phyloP scores from a whole-genome alignment of 2,329 filamentous ascomycete genomes.

The Phoma sp. region DNA sequence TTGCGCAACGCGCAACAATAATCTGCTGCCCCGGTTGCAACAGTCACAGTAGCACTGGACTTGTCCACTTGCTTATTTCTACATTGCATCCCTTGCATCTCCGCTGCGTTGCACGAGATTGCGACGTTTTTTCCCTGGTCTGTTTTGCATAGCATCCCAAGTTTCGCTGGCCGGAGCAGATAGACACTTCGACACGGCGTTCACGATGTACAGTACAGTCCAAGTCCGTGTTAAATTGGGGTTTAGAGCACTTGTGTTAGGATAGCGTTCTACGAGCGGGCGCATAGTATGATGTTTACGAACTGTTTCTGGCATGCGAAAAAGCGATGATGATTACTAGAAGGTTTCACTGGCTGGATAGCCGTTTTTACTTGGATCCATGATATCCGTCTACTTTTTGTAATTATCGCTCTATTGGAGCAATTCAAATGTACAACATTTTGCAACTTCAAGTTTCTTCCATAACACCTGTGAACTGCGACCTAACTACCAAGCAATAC shows the following conservation, averaged over 20 bases:
- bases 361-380: background rate
- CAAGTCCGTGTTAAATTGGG: background rate
- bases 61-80: background rate
- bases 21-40: constrained; percentile 4
- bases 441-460: background rate
- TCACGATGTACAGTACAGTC: constrained; percentile 6
- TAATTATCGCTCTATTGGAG: background rate
- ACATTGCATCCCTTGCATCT: constrained; percentile 7
- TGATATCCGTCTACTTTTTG: constrained; percentile 5
- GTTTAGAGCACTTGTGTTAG: background rate
- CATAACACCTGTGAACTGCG: no score
- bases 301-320: constrained; percentile 2
- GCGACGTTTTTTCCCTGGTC: background rate
- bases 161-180: constrained; percentile 18
- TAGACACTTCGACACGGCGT: constrained; percentile 1
- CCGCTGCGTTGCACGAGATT: background rate
- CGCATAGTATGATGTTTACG: constrained; percentile 14
- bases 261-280: constrained; percentile 6
- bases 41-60: constrained; percentile 5
- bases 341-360: constrained; percentile 2
- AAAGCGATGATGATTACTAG: constrained; percentile 10
- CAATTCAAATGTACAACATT: constrained; percentile 10
- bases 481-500: no score
- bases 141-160: constrained; percentile 8
- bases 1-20: background rate